These are phyloP conservation scores for Leishmania tarentolae DNA, from an alignment of 208 protist genomes.

Conservation along the genomic window DNA sequence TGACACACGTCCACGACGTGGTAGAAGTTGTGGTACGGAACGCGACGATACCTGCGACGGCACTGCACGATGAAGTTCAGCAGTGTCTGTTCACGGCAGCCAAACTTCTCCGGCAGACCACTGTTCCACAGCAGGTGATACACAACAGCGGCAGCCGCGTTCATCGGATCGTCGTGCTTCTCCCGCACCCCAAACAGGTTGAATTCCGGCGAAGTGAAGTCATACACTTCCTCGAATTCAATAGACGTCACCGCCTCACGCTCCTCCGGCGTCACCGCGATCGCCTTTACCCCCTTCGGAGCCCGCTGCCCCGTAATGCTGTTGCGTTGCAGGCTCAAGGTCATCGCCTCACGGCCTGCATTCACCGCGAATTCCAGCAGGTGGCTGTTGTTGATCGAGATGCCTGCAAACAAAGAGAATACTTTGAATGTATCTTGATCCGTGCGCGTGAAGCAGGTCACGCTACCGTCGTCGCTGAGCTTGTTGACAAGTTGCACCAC, in stretches of 20 bases:
- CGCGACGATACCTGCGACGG: conserved; percentile 78
- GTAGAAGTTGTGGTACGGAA: conserved; percentile 91
- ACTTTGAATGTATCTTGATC: conserved; percentile 75
- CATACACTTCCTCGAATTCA: conserved; percentile 38
- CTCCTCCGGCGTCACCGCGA: conserved; percentile 49
- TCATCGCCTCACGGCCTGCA: conserved; percentile 76
- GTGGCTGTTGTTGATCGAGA: conserved; percentile 88
- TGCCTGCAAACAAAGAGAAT: conserved; percentile 84
- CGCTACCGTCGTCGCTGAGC: conserved; percentile 47
- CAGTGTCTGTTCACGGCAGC: conserved; percentile 67
- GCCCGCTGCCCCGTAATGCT: background rate
- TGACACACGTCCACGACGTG: conserved; percentile 86
- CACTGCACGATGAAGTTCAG: conserved; percentile 83
- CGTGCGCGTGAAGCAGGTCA: conserved; percentile 47
- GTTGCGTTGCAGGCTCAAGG: conserved; percentile 53
- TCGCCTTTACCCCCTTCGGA: conserved; percentile 18
- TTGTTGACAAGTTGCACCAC: conserved; percentile 92
- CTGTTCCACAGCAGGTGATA: conserved; percentile 56
- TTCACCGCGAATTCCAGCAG: conserved; percentile 81
- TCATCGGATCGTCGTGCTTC: conserved; percentile 37
- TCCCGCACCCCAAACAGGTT: conserved; percentile 74
- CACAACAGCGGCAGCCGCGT: conserved; percentile 54
- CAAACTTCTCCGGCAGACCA: conserved; percentile 77
- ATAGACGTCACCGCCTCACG: conserved; percentile 38
- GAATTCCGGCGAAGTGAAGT: conserved; percentile 68